Conservation (phyloP, 129 eudicot genomes). For the Erigeron canadensis region DNA sequence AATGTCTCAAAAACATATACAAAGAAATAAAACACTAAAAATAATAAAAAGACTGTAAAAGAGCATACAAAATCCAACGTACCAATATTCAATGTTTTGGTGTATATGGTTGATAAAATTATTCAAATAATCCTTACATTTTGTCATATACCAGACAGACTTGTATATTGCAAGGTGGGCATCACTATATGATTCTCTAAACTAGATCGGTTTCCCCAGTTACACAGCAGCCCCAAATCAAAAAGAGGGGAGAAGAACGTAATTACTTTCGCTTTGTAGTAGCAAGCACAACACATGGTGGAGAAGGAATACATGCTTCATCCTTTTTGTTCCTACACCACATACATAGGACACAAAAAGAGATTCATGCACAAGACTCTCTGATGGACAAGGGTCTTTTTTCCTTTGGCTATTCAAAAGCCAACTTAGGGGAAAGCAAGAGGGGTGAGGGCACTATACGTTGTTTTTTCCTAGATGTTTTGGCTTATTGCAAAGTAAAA, state of each 20-base stretch:
- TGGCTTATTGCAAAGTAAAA: constrained; percentile 52
- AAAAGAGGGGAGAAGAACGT: constrained; percentile 36
- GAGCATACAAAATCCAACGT: constrained; percentile 30
- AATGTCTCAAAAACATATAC: not conserved
- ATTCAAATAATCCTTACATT: constrained; percentile 38
- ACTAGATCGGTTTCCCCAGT: constrained; percentile 33
- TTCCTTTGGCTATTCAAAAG: constrained; percentile 46
- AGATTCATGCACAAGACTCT: not conserved
- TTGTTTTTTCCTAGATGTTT: constrained; percentile 32
- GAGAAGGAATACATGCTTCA: constrained; percentile 21
- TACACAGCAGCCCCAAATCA: constrained; percentile 41
- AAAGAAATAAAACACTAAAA: not conserved
- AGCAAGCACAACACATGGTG: constrained; percentile 21
- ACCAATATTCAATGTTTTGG: constrained; percentile 29
- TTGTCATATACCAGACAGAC: constrained; percentile 30
- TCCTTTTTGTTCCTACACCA: constrained; percentile 40
- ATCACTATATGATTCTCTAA: constrained; percentile 24
- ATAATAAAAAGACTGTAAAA: not conserved
- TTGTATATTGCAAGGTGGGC: constrained; percentile 13
- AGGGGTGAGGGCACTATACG: constrained; percentile 26
- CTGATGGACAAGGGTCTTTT: constrained; percentile 10
- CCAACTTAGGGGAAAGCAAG: constrained; percentile 31
- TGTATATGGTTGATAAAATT: constrained; percentile 34
- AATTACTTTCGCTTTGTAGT: constrained; percentile 22
- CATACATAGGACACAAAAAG: constrained; percentile 42